These are phyloP conservation scores for Volvox africanus DNA, from an alignment of 139 green algal genomes.

Conservation along the genomic window DNA sequence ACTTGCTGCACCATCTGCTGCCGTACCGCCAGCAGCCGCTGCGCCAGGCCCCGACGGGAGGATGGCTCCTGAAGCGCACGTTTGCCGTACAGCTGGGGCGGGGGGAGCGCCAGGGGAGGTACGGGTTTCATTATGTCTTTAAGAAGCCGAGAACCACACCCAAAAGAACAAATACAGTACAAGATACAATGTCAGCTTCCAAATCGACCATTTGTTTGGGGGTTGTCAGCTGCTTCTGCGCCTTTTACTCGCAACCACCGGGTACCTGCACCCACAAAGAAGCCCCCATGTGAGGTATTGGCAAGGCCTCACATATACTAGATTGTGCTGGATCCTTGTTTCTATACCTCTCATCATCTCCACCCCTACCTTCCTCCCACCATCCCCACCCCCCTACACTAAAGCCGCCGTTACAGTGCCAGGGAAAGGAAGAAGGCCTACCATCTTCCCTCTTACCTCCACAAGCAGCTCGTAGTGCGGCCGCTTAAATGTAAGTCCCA, in stretches of 20 bases:
- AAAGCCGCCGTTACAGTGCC: background rate
- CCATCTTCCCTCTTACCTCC: background rate
- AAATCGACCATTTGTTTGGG: too few relatives aligned
- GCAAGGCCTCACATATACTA: too few relatives aligned
- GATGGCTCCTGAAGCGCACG: background rate
- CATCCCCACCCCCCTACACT: background rate
- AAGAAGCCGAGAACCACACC: too few relatives aligned
- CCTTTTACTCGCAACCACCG: too few relatives aligned
- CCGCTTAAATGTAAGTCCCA: constrained; percentile 13
- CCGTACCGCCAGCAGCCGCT: constrained; percentile 17
- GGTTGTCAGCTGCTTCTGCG: too few relatives aligned
- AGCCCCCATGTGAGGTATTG: too few relatives aligned
- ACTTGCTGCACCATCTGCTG: constrained; percentile 33
- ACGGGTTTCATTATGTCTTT: too few relatives aligned
- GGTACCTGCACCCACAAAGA: too few relatives aligned
- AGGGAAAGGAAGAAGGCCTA: background rate
- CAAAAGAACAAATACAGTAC: too few relatives aligned
- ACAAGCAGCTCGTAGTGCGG: constrained; percentile 18
- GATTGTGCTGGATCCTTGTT: too few relatives aligned
- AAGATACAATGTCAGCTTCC: too few relatives aligned
- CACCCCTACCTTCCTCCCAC: background rate
- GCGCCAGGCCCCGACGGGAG: background rate
- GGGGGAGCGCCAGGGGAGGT: background rate
- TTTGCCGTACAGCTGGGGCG: constrained; percentile 16
- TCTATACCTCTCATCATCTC: background rate